Conservation (phyloP, 352 stramenopile species). For the Lagenidium giganteum region DNA sequence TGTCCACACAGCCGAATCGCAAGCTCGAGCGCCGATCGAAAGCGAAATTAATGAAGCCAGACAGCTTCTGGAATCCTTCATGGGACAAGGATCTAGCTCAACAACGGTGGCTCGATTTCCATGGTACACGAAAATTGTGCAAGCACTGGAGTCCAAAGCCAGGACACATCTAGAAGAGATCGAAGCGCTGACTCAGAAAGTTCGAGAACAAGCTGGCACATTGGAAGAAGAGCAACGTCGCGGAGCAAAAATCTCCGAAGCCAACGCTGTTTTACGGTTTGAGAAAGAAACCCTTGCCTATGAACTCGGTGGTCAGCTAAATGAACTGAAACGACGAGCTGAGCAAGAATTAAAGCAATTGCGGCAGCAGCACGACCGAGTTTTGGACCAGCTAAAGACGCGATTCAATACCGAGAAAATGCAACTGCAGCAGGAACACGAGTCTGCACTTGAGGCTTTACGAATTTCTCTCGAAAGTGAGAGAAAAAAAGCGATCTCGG, state of each 20-base stretch:
- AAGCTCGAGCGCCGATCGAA: no score
- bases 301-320: slow-evolving; percentile 50
- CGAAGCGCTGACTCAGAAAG: slow-evolving; percentile 9
- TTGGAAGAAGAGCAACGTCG: slow-evolving; percentile 19
- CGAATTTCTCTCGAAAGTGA: slow-evolving; percentile 11
- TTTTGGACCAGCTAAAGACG: no score
- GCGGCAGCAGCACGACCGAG: slow-evolving; percentile 38
- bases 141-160: slow-evolving; percentile 23
- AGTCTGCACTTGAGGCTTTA: no score
- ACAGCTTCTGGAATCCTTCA: background rate
- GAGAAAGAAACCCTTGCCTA: slow-evolving; percentile 62
- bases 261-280: slow-evolving; percentile 50
- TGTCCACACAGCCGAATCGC: no score
- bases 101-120: slow-evolving; percentile 36
- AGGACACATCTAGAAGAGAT: slow-evolving; percentile 22
- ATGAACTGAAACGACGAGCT: slow-evolving; percentile 55
- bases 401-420: slow-evolving; percentile 43
- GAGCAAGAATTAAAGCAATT: slow-evolving; percentile 52
- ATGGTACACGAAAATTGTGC: slow-evolving; percentile 42
- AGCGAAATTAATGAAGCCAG: background rate
- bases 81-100: slow-evolving; percentile 11
- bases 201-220: slow-evolving; percentile 21
- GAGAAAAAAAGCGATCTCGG: slow-evolving; percentile 14
- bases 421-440: slow-evolving; percentile 49
- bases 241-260: slow-evolving; percentile 36